phyloP scores from a whole-genome alignment of 2,329 filamentous ascomycete species.

The Claviceps digitariae region DNA sequence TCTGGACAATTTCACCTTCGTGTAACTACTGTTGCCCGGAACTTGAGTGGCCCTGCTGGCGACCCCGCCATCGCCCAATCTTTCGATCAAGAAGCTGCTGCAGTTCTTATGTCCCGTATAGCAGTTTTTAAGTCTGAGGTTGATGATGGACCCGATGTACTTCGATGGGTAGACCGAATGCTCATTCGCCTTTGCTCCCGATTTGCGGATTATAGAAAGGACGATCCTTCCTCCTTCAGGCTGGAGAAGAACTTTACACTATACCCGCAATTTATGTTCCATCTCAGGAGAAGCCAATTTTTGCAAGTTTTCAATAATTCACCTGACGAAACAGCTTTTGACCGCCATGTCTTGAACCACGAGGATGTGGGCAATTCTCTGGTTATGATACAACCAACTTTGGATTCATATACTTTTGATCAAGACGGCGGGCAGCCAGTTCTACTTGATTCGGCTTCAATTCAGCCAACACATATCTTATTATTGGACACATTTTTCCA shows the following conservation, averaged over 20 bases:
- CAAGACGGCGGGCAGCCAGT: conserved; percentile 87
- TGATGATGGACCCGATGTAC: conserved; percentile 93
- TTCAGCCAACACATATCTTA: conserved; percentile 85
- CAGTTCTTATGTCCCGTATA: conserved; percentile 97
- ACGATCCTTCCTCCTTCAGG: conserved; percentile 92
- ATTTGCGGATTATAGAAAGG: conserved; percentile 96
- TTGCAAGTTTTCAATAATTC: conserved; percentile 99
- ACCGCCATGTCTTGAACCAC: conserved; percentile 90
- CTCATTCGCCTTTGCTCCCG: conserved; percentile 90
- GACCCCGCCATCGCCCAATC: conserved; percentile 93
- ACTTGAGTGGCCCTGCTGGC: conserved; percentile 82
- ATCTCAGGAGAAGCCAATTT: conserved; percentile 92
- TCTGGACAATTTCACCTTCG: conserved; percentile 92
- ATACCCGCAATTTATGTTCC: conserved; percentile 99
- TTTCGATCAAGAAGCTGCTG: conserved; percentile 95
- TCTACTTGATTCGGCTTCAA: conserved; percentile 90
- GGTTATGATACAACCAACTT: conserved; percentile 96
- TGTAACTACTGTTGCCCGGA: conserved; percentile 85
- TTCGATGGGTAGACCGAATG: conserved; percentile 98
- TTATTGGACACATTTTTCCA: conserved; percentile 98
- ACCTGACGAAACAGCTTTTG: conserved; percentile 97
- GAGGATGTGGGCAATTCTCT: conserved; percentile 95
- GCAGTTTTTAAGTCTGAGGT: conserved; percentile 98
- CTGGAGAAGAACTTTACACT: conserved; percentile 98
- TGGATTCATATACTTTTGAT: conserved; percentile 95